These are phyloP conservation scores for Verticillium dahliae DNA, from an alignment of 2,329 filamentous ascomycete species.

Conservation along the genomic window DNA sequence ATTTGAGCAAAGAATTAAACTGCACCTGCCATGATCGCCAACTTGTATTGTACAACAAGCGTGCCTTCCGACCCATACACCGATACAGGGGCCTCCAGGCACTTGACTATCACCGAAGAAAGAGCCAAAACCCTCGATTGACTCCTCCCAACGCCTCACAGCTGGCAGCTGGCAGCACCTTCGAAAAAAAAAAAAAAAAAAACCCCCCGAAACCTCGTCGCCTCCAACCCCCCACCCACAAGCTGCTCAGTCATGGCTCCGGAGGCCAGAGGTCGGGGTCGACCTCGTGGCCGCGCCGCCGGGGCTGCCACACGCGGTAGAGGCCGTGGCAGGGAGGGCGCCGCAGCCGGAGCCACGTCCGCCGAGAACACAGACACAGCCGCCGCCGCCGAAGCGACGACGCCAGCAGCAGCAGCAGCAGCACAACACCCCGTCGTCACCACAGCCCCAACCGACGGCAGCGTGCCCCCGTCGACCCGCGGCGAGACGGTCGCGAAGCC, in stretches of 20 bases:
- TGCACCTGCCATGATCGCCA: neutral
- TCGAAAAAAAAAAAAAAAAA: too few species aligned
- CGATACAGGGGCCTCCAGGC: too few species aligned
- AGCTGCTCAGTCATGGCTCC: slow-evolving; percentile 4
- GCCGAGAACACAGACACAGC: neutral
- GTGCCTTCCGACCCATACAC: neutral
- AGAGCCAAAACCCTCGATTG: too few species aligned
- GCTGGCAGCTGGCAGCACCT: too few species aligned
- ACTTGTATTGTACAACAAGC: neutral
- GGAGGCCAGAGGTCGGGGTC: slow-evolving; percentile 7
- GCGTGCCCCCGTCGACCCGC: neutral
- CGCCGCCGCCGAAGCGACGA: neutral
- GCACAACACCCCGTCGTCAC: neutral
- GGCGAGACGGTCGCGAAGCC: slow-evolving; percentile 20
- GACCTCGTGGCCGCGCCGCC: neutral
- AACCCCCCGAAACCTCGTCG: neutral
- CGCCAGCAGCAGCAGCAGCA: neutral
- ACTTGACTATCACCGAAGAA: too few species aligned
- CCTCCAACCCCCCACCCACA: neutral
- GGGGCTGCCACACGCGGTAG: slow-evolving; percentile 2
- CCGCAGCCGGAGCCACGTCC: slow-evolving; percentile 6
- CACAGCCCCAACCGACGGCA: neutral
- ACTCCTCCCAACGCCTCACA: too few species aligned
- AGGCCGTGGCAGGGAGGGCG: slow-evolving; percentile 9
- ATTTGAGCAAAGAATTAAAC: neutral